A percentile compares a stretch with the other conserved stretches of the same genome.
These are phyloP conservation scores for Chaetothyriales sp. DNA, from an alignment of 2,329 filamentous ascomycete genomes.

Conservation along the genomic window DNA sequence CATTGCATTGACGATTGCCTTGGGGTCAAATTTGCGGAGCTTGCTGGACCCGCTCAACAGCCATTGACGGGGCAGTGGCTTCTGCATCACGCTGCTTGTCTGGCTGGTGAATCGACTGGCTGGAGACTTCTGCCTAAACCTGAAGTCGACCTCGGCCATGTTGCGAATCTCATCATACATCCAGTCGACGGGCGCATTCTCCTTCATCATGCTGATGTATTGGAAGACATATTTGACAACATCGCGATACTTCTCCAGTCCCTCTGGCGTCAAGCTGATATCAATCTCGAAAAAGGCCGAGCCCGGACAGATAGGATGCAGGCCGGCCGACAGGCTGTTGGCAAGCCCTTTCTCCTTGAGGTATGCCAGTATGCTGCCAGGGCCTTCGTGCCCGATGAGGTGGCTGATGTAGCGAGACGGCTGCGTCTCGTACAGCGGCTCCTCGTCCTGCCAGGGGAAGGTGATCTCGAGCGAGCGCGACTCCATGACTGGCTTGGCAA, in stretches of 20 bases:
- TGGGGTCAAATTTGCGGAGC: slow-evolving; percentile 65
- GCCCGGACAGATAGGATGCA: slow-evolving; percentile 63
- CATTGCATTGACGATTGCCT: slow-evolving; percentile 61
- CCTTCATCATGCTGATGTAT: slow-evolving; percentile 75
- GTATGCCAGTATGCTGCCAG: slow-evolving; percentile 80
- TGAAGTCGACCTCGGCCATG: slow-evolving; percentile 86
- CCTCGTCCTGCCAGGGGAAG: slow-evolving; percentile 78
- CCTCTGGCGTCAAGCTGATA: slow-evolving; percentile 71
- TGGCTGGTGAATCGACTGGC: slow-evolving; percentile 80
- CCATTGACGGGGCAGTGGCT: slow-evolving; percentile 71
- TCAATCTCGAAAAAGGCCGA: slow-evolving; percentile 68
- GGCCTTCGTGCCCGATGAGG: slow-evolving; percentile 81
- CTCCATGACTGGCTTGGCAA: slow-evolving; percentile 87
- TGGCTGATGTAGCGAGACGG: slow-evolving; percentile 79
- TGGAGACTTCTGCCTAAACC: slow-evolving; percentile 83
- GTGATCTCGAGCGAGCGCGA: slow-evolving; percentile 63
- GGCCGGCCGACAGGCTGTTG: slow-evolving; percentile 66
- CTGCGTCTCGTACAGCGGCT: slow-evolving; percentile 62
- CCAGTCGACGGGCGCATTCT: slow-evolving; percentile 74
- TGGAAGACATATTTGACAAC: slow-evolving; percentile 76
- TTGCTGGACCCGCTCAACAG: slow-evolving; percentile 67
- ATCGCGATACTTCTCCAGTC: slow-evolving; percentile 67
- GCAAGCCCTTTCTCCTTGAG: slow-evolving; percentile 85
- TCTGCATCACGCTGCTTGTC: slow-evolving; percentile 80
- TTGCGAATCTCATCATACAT: slow-evolving; percentile 85